phyloP scores from a whole-genome alignment of 495 filamentous ascomycete species.

The Penicillium desertorum region DNA sequence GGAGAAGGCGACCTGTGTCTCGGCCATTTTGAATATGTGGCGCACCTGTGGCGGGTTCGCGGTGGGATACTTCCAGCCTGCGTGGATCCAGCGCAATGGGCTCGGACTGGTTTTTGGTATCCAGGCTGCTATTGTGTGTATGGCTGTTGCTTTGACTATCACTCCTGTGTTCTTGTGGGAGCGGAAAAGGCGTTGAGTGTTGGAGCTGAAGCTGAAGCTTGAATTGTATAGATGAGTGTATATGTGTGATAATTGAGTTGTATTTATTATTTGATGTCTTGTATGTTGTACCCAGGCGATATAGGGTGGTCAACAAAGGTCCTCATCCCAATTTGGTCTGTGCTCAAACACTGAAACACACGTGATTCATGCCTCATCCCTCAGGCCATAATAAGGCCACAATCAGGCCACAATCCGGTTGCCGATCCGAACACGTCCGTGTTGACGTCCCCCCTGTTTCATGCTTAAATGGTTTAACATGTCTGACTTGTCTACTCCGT shows the following conservation, averaged over 20 bases:
- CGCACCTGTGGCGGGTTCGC: slow-evolving; percentile 48
- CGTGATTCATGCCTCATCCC: not conserved
- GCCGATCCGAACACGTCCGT: not conserved
- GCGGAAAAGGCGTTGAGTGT: slow-evolving; percentile 6
- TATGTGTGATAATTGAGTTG: not conserved
- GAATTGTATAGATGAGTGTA: not conserved
- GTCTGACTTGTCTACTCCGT: not conserved
- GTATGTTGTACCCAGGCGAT: not conserved
- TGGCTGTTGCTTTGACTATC: slow-evolving; percentile 31
- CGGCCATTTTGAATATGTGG: slow-evolving; percentile 46
- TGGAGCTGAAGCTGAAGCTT: not conserved
- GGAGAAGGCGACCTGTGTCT: slow-evolving; percentile 39
- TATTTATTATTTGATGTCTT: not conserved
- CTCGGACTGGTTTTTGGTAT: slow-evolving; percentile 45
- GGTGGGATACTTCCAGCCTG: slow-evolving; percentile 48
- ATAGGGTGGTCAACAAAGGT: not conserved
- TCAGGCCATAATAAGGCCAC: not conserved
- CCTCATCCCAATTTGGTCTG: not conserved
- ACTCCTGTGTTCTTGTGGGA: slow-evolving; percentile 30
- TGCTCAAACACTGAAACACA: slow-evolving; percentile 1
- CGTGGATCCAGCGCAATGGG: slow-evolving; percentile 44
- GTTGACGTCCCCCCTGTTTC: not conserved
- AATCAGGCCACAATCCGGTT: not conserved
- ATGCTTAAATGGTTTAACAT: slow-evolving; percentile 6
- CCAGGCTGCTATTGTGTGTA: slow-evolving; percentile 43